Conservation (phyloP, 1,139 yeast genomes). For the Saccharomycopsis hybrid region DNA sequence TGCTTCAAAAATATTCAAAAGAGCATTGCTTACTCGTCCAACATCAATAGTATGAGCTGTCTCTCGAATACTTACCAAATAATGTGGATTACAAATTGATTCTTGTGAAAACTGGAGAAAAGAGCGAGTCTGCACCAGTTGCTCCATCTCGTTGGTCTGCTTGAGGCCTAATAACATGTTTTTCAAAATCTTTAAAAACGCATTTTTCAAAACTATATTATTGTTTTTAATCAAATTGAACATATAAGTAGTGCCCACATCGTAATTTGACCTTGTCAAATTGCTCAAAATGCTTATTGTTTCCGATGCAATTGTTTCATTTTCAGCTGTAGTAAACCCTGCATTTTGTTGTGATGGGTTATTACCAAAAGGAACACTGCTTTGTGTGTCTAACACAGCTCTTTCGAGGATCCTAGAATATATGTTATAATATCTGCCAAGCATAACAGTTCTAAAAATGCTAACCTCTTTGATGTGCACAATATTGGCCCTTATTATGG, state of each 20-base stretch:
- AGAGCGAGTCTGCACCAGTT: background rate
- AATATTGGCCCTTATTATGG: constrained; percentile 12
- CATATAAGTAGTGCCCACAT: constrained; percentile 71
- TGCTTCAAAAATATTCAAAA: constrained; percentile 54
- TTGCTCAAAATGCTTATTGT: constrained; percentile 40
- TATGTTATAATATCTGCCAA: constrained; percentile 17
- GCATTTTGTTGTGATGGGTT: background rate
- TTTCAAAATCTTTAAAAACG: constrained; percentile 47
- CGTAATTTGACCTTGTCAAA: constrained; percentile 64
- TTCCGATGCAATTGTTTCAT: constrained; percentile 3
- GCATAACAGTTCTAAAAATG: constrained; percentile 15
- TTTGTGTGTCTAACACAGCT: constrained; percentile 5
- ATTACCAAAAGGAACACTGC: background rate
- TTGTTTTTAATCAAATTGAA: constrained; percentile 74
- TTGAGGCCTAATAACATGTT: background rate
- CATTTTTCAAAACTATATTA: constrained; percentile 56
- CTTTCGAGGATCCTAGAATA: constrained; percentile 12
- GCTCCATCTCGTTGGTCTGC: background rate
- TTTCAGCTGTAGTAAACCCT: constrained; percentile 6
- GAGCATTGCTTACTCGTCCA: constrained; percentile 65
- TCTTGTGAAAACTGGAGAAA: constrained; percentile 1
- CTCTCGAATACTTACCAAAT: background rate
- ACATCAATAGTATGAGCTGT: constrained; percentile 58
- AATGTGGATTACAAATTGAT: constrained; percentile 1
- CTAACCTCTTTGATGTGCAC: constrained; percentile 16